Evolutionary conservation across 352 stramenopile genomes (phyloP), one percentile per base, ranked within the genome.

Genomic region (Pythium oligandrum): DNA sequence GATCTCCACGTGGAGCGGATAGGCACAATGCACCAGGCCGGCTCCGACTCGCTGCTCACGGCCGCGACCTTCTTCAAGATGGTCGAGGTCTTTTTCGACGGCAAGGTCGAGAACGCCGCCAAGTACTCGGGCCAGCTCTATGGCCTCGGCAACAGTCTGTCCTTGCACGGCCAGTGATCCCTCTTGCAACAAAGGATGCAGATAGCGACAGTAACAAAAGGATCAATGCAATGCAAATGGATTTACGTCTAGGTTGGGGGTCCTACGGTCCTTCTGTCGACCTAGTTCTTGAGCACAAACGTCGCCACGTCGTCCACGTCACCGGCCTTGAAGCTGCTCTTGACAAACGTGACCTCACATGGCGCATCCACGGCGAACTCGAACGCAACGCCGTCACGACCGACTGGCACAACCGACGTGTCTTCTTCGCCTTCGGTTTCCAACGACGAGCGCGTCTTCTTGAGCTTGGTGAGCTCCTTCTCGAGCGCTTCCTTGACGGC

Each of bases 11-110:
- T 98, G 63, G 93, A 98, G 65, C 90, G 97, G 76, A 97, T 99
- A 83, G 97, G 97, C 46, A 97, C 88, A 31, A 98, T 99, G 90
- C 97, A 99, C 86, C 97, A 99, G 78, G 97, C 97, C 47, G 97
- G 97, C 48, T 98, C 87, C 31, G 97, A 99, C 68, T 95, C 89
- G 31, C 73, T 99, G 40, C 84, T 99, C 50, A 99, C 97, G 12
- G 88, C 88, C 40, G 83, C 88, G 42, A 93, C 88, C 30, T 97
- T 96, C 63, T 97, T 97, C 72, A 91, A 91, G 69, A 93, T 95
- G 80, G 79, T 93, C 44, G 81, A 95, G 35, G 75, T 91, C 34
- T 93, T 92, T 57, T 95, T 92, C 48, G 78, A 95, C 53, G 78
- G 78, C 59, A 90, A 92, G 44, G 79, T 92, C 42, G 78, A 88